Evolutionary conservation across 2,329 filamentous ascomycete genomes (phyloP).

Genomic region (Dothistroma pini): DNA sequence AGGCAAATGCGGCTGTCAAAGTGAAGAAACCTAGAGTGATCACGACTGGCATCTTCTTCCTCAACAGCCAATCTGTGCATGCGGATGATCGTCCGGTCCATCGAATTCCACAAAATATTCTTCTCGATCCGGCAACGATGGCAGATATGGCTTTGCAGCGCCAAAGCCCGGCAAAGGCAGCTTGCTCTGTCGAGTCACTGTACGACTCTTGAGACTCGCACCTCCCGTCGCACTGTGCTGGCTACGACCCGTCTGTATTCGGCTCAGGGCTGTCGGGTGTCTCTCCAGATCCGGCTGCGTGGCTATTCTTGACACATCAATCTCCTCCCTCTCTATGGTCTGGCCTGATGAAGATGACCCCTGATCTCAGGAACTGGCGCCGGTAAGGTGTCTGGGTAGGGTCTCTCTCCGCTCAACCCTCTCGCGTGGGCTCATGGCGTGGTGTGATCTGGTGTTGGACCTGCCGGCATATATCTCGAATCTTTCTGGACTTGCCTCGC

Average conservation of each 20-base stretch:
- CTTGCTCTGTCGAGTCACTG: conserved; percentile 31
- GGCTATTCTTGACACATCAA: conserved; percentile 56
- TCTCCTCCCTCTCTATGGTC: conserved; percentile 39
- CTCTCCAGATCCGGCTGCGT: conserved; percentile 61
- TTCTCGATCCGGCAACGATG: conserved; percentile 63
- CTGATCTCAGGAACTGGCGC: conserved; percentile 48
- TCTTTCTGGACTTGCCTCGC: conserved; percentile 49
- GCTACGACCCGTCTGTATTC: conserved; percentile 66
- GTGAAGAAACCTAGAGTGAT: conserved; percentile 70
- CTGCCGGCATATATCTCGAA: conserved; percentile 21
- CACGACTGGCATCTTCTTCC: conserved; percentile 67
- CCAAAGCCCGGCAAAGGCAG: conserved; percentile 65
- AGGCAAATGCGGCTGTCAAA: conserved; percentile 63
- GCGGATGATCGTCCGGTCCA: conserved; percentile 71
- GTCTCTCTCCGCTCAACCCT: conserved; percentile 35
- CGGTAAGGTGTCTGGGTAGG: conserved; percentile 58
- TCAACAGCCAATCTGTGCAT: conserved; percentile 77
- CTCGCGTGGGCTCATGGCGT: conserved; percentile 10
- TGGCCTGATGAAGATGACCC: conserved; percentile 37
- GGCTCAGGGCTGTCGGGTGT: conserved; percentile 65
- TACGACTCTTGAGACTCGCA: conserved; percentile 39
- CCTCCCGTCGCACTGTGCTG: conserved; percentile 72
- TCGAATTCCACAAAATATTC: conserved; percentile 81
- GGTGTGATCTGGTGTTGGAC: conserved; percentile 42
- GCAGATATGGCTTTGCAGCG: conserved; percentile 69